phyloP scores from a whole-genome alignment of 2,329 filamentous ascomycete genomes.

The Colletotrichum sp. region DNA sequence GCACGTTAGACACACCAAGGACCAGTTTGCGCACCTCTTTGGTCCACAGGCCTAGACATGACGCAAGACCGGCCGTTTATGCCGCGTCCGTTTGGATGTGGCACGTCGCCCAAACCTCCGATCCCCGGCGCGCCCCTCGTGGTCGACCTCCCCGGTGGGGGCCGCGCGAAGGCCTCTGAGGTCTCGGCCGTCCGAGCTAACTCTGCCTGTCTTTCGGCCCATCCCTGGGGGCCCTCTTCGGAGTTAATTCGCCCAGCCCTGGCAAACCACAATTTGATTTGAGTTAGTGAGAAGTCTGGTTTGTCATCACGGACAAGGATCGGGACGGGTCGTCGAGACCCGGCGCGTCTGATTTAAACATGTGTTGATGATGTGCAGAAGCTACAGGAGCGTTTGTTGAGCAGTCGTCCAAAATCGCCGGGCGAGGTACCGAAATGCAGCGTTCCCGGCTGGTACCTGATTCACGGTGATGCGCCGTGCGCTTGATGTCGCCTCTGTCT shows the following conservation, averaged over 20 bases:
- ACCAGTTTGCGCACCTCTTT: slow-evolving; percentile 4
- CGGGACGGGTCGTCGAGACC: background rate
- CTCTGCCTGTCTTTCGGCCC: background rate
- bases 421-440: background rate
- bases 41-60: slow-evolving; percentile 6
- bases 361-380: background rate
- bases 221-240: background rate
- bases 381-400: background rate
- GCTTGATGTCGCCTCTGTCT: background rate
- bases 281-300: background rate
- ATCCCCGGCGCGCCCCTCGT: background rate
- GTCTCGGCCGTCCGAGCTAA: slow-evolving; percentile 17
- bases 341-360: background rate
- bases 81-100: slow-evolving; percentile 7
- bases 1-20: background rate
- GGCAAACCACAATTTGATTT: background rate
- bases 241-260: background rate
- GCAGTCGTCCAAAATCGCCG: background rate
- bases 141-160: background rate
- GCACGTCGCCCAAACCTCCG: background rate
- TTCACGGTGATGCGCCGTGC: background rate
- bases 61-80: slow-evolving; percentile 18
- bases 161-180: background rate
- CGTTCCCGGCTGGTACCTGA: background rate
- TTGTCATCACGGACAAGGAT: slow-evolving; percentile 4